Percentiles rank a stretch among this genome's conserved stretches.
These are phyloP conservation scores for Megacollybia marginata DNA, from an alignment of 768 basidiomycete species.

Conservation along the genomic window DNA sequence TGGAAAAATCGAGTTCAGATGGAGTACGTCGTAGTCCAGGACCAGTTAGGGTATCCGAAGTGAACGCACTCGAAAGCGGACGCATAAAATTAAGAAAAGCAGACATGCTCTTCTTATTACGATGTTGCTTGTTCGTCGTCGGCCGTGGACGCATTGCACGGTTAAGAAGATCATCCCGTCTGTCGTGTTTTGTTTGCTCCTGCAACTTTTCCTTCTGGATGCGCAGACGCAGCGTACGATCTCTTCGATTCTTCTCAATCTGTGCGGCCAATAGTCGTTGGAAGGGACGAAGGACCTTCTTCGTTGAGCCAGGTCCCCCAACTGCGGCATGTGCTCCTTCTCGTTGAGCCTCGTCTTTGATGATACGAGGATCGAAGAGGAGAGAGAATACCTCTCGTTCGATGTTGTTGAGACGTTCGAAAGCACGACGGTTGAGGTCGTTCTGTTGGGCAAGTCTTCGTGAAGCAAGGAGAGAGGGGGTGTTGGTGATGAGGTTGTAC, in stretches of 20 bases:
- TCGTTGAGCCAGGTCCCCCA: conserved; percentile 37
- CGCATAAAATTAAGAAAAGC: conserved; percentile 82
- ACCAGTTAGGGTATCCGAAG: conserved; percentile 45
- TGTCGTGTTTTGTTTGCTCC: conserved; percentile 67
- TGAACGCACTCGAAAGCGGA: conserved; percentile 84
- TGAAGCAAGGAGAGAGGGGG: conserved; percentile 34
- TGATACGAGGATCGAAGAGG: conserved; percentile 63
- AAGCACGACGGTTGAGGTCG: conserved; percentile 56
- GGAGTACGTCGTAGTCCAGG: conserved; percentile 50
- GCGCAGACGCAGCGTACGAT: conserved; percentile 60
- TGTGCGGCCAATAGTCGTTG: conserved; percentile 55
- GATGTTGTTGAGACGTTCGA: conserved; percentile 70
- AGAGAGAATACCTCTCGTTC: conserved; percentile 57
- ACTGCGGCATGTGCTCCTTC: conserved; percentile 45
- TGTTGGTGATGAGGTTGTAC: conserved; percentile 54
- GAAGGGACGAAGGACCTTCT: conserved; percentile 59
- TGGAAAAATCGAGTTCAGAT: conserved; percentile 67
- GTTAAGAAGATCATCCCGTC: conserved; percentile 68
- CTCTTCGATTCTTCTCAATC: conserved; percentile 77
- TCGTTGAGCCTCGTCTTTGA: conserved; percentile 69
- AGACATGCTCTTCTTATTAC: conserved; percentile 86
- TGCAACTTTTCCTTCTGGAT: conserved; percentile 69
- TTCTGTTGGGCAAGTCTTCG: conserved; percentile 40
- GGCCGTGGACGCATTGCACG: conserved; percentile 63
- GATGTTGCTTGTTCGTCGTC: conserved; percentile 55